Evolutionary conservation across 1,139 yeast species (phyloP).

Genomic region (Insectozyma bohioensis): DNA sequence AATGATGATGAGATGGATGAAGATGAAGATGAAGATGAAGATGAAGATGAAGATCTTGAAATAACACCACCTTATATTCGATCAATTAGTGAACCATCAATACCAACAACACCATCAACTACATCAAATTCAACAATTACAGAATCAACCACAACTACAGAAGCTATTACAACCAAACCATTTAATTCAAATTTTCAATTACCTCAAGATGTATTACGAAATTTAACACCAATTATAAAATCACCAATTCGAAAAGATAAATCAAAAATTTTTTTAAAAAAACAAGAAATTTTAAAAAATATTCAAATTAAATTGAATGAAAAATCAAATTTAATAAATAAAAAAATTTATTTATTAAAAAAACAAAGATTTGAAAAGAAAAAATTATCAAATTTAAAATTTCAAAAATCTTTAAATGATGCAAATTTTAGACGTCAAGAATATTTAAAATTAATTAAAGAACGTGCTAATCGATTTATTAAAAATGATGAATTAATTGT

Average conservation of each 20-base stretch:
- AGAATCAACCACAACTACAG: background rate
- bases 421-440: conserved; percentile 21
- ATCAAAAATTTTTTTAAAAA: conserved; percentile 4
- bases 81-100: conserved; percentile 3
- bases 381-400: conserved; percentile 12
- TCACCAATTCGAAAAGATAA: conserved; percentile 10
- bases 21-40: background rate
- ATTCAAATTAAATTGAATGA: conserved; percentile 14
- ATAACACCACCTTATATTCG: conserved; percentile 1
- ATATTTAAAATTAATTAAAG: conserved; percentile 17
- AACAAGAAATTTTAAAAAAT: conserved; percentile 7
- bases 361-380: conserved; percentile 11
- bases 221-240: conserved; percentile 20
- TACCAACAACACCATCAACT: conserved; percentile 3
- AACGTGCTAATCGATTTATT: conserved; percentile 15
- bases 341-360: conserved; percentile 16
- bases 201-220: conserved; percentile 19
- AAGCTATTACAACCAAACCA: background rate
- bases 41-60: background rate
- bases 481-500: conserved; percentile 4
- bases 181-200: conserved; percentile 15
- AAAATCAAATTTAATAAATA: conserved; percentile 15
- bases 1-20: too few relatives aligned
- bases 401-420: conserved; percentile 14
- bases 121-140: conserved; percentile 1